These are phyloP conservation scores for Aspergillus puulaauensis DNA, from an alignment of 2,329 filamentous ascomycete genomes.

Conservation along the genomic window DNA sequence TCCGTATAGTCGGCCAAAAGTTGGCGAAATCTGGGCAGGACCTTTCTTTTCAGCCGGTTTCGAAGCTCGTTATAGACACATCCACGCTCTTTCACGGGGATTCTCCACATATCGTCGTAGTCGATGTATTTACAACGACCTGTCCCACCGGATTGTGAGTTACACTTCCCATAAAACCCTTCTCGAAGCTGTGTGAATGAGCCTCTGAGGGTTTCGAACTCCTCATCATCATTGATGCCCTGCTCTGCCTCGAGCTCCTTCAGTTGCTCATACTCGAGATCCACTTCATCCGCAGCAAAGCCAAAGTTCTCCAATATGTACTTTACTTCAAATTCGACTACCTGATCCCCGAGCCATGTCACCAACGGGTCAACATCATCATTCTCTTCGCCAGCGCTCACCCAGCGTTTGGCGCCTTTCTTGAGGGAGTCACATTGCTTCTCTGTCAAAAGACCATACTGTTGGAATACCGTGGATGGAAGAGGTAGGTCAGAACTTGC, in stretches of 20 bases:
- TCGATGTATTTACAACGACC: constrained; percentile 37
- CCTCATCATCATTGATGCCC: constrained; percentile 50
- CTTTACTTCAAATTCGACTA: constrained; percentile 46
- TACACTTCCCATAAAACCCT: constrained; percentile 32
- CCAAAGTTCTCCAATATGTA: constrained; percentile 51
- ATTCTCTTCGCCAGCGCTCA: constrained; percentile 31
- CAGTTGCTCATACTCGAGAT: constrained; percentile 61
- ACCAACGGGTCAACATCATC: constrained; percentile 42
- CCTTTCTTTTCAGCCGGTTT: constrained; percentile 50
- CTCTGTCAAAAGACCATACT: constrained; percentile 59
- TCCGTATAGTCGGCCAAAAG: constrained; percentile 53
- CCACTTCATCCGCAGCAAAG: constrained; percentile 59
- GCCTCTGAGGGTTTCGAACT: constrained; percentile 54
- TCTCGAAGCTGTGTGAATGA: constrained; percentile 45
- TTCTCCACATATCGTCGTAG: constrained; percentile 59
- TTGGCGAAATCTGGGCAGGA: constrained; percentile 50
- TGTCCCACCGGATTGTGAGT: constrained; percentile 25
- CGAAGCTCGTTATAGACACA: constrained; percentile 67
- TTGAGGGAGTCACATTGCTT: constrained; percentile 64
- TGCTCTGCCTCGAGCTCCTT: constrained; percentile 61
- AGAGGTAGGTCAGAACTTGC: constrained; percentile 47
- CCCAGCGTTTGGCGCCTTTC: constrained; percentile 46
- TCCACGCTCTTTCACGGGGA: constrained; percentile 58
- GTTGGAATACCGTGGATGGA: constrained; percentile 53
- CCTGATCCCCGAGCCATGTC: constrained; percentile 58